A percentile compares a stretch with the other conserved stretches of the same genome.
phyloP scores from a whole-genome alignment of 805 yeast species.

The Phaffomyces opuntiae region DNA sequence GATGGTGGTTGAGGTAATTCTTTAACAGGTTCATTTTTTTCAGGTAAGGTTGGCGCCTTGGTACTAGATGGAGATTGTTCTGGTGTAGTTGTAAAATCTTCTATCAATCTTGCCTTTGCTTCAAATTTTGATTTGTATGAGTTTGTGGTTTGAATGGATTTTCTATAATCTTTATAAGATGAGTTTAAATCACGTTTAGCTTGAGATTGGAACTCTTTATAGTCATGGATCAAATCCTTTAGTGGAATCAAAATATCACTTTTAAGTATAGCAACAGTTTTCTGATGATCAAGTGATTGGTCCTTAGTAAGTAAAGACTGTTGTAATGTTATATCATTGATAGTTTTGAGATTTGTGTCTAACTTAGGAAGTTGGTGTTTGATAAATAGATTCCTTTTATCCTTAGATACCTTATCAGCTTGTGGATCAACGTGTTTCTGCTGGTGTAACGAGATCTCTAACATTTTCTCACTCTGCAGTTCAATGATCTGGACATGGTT shows the following conservation, averaged over 20 bases:
- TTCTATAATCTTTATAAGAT: constrained; percentile 6
- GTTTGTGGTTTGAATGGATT: constrained; percentile 4
- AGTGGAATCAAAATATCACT: constrained; percentile 13
- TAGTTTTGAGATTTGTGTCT: constrained; percentile 1
- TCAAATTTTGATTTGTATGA: constrained; percentile 11
- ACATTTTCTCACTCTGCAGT: constrained; percentile 8
- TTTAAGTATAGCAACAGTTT: constrained; percentile 6
- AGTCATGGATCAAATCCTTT: constrained; percentile 20
- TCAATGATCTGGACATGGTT: constrained; percentile 16
- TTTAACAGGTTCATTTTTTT: neutral
- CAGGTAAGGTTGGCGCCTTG: neutral
- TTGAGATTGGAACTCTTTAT: constrained; percentile 8
- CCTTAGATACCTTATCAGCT: neutral
- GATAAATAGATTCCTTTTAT: neutral
- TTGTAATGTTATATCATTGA: constrained; percentile 2
- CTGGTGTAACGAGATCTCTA: constrained; percentile 4
- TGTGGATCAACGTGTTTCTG: constrained; percentile 4
- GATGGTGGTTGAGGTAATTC: neutral
- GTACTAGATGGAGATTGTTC: neutral
- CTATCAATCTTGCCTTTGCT: constrained; percentile 11
- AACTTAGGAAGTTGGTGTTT: constrained; percentile 2
- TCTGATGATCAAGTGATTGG: constrained; percentile 2
- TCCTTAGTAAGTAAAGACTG: constrained; percentile 6
- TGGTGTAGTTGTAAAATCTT: constrained; percentile 6
- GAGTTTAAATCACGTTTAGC: constrained; percentile 7